These are phyloP conservation scores for Ministeria vibrans DNA, from an alignment of 78 protist genomes.

Conservation along the genomic window DNA sequence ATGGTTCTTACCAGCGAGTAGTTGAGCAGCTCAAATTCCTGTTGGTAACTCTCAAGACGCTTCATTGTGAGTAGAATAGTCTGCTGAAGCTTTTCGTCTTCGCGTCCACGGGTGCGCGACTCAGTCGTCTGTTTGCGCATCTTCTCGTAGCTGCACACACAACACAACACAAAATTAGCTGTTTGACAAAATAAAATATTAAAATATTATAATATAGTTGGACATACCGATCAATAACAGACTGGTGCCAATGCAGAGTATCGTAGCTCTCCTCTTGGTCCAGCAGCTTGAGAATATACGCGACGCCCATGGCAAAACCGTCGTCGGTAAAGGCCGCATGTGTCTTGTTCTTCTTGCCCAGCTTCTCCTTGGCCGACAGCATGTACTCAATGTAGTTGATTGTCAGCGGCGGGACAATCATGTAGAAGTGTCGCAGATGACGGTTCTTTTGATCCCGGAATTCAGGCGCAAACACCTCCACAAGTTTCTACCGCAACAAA, in stretches of 20 bases:
- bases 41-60: slow-evolving; percentile 34
- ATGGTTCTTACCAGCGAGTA: no score
- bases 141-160: not conserved
- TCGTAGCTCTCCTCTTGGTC: slow-evolving; percentile 69
- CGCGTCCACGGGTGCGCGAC: slow-evolving; percentile 11
- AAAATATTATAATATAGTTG: not conserved
- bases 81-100: slow-evolving; percentile 44
- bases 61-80: slow-evolving; percentile 29
- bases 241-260: slow-evolving; percentile 88
- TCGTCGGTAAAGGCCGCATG: slow-evolving; percentile 81
- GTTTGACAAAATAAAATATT: not conserved
- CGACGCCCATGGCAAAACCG: slow-evolving; percentile 94
- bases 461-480: slow-evolving; percentile 51
- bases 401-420: slow-evolving; percentile 86
- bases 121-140: not conserved
- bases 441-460: slow-evolving; percentile 35
- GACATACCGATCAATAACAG: not conserved
- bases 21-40: slow-evolving; percentile 62
- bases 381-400: slow-evolving; percentile 75
- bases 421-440: slow-evolving; percentile 68
- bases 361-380: slow-evolving; percentile 62
- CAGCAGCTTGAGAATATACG: slow-evolving; percentile 77
- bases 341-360: slow-evolving; percentile 41
- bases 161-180: not conserved
- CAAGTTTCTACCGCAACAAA: slow-evolving; percentile 28